Base-by-base conservation (phyloP, 768 basidiomycete species). In the Termitomyces sp. region DNA sequence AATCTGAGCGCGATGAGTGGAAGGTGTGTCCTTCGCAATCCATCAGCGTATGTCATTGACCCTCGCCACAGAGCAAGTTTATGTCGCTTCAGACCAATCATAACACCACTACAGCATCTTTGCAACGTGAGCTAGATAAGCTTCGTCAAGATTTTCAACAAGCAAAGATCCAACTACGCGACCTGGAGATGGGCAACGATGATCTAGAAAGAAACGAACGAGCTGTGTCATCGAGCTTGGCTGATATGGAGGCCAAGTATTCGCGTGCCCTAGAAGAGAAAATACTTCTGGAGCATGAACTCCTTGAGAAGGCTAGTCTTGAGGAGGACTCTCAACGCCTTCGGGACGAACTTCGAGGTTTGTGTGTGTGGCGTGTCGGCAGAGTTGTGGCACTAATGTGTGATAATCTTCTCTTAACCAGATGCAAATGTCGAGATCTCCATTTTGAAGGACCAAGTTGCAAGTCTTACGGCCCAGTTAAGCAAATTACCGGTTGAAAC, bases 181-280 rank as follows among this genome's bases (percentile, higher is more conserved):
- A 98, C 71, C 78, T 97, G 32, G 96, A 98, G 74, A 90, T 98
- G 85, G 96, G 96, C 47, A 98, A 97, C 67, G 97, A 99, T 67
- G 95, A 98, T 74, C 79, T 99, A 57, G 97, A 98, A 70, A 82
- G 95, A 61, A 95, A 90, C 71, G 96, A 98, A 69, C 85, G 97
- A 30, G 91, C 90, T 51, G 88, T 91, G 42, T 83, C 89, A 9
- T 92, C 89, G 49, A 90, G 84, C 65, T 73, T 95, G 64, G 89
- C 88, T 4, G 90, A 91, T 68, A 79, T 93, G 65, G 95, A 97
- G 74, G 78, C 84, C 64, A 93, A 89, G 70, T 96, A 98, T 75
- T 87, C 94, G 58, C 83, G 87, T 53, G 90, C 89, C 1, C 77
- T 98, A 34, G 97, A 99, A 72, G 95, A 98, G 76, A 98, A 98